These are phyloP conservation scores for Beauveria sp. DNA, from an alignment of 2,329 filamentous ascomycete species.

Conservation along the genomic window DNA sequence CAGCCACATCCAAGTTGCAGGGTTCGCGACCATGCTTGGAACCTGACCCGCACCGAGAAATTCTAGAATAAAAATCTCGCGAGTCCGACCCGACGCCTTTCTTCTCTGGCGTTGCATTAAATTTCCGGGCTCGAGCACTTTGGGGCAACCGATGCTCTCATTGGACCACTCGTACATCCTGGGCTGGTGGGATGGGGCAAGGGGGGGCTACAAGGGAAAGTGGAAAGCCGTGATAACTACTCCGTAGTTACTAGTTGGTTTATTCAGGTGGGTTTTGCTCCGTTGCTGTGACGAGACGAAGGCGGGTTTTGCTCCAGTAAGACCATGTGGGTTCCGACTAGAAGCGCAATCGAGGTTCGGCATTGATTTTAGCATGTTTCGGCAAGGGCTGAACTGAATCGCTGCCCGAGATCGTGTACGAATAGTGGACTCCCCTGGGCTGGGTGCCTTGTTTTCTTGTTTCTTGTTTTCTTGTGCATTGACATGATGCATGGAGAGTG, in stretches of 20 bases:
- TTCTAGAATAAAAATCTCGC: conserved; percentile 4
- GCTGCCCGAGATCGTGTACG: conserved; percentile 6
- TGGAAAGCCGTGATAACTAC: background rate
- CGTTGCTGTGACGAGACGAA: too few species aligned
- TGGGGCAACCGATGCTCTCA: background rate
- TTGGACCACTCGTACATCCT: background rate
- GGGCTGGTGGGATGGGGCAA: background rate
- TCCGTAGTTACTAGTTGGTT: too few species aligned
- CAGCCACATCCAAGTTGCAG: background rate
- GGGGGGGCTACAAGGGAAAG: background rate
- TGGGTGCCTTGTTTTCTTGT: background rate
- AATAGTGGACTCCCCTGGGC: background rate
- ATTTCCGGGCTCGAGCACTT: conserved; percentile 1
- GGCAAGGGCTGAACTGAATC: conserved; percentile 2
- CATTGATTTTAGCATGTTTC: background rate
- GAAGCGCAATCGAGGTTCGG: background rate
- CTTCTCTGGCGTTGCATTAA: conserved; percentile 3
- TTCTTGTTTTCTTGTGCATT: background rate
- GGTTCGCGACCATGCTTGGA: background rate
- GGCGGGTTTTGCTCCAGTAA: background rate
- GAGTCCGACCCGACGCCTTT: background rate
- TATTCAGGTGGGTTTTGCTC: too few species aligned
- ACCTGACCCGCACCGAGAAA: background rate
- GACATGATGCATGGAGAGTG: background rate
- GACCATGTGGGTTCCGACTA: background rate